phyloP scores from a whole-genome alignment of 768 basidiomycete species.

The Tylopilus sp. region DNA sequence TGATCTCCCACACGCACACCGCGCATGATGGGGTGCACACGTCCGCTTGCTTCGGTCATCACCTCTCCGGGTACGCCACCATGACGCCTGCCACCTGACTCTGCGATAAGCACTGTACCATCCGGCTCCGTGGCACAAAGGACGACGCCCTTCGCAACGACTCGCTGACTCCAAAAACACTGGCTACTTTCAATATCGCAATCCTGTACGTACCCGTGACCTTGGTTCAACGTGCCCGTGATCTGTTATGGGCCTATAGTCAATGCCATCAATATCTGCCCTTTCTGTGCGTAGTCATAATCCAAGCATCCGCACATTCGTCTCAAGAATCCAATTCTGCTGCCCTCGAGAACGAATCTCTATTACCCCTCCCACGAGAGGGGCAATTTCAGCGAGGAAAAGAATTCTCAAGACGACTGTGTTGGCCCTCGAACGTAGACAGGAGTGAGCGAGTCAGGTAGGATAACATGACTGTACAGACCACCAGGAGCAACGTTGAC shows the following conservation, averaged over 20 bases:
- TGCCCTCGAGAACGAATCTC: slow-evolving; percentile 58
- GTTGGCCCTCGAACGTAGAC: slow-evolving; percentile 13
- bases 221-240: slow-evolving; percentile 24
- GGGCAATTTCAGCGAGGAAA: slow-evolving; percentile 37
- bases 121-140: neutral
- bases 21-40: slow-evolving; percentile 25
- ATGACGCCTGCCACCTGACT: slow-evolving; percentile 22
- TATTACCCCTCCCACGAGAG: slow-evolving; percentile 46
- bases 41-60: slow-evolving; percentile 34
- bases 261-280: slow-evolving; percentile 11
- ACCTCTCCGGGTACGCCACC: slow-evolving; percentile 34
- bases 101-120: slow-evolving; percentile 10
- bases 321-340: slow-evolving; percentile 25
- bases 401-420: slow-evolving; percentile 11
- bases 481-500: slow-evolving; percentile 5
- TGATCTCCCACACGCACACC: slow-evolving; percentile 24
- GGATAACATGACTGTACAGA: slow-evolving; percentile 6
- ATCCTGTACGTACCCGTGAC: slow-evolving; percentile 35
- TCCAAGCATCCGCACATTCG: slow-evolving; percentile 5
- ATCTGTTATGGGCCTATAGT: neutral
- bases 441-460: slow-evolving; percentile 9
- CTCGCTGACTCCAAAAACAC: slow-evolving; percentile 32
- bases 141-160: neutral
- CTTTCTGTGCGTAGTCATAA: slow-evolving; percentile 24
- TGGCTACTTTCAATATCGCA: slow-evolving; percentile 17